Evolutionary conservation across 2,329 filamentous ascomycete species (phyloP).

Genomic region (Xylaria sp.): DNA sequence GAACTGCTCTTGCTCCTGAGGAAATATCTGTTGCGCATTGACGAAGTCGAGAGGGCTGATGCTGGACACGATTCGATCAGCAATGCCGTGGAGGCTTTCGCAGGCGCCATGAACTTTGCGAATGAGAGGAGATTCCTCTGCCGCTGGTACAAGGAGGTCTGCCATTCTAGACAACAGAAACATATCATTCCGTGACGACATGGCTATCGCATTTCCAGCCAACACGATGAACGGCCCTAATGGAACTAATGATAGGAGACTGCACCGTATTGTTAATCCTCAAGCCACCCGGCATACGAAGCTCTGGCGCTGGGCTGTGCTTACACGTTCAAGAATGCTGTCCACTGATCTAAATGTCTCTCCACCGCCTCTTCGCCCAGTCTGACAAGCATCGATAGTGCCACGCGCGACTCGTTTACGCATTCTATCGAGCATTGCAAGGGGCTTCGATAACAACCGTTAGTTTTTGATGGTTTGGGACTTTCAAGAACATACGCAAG

Average conservation of each 20-base stretch:
- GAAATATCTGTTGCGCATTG: constrained; percentile 9
- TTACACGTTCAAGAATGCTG: constrained; percentile 34
- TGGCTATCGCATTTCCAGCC: constrained; percentile 38
- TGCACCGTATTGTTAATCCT: constrained; percentile 15
- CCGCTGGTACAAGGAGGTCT: constrained; percentile 24
- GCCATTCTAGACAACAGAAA: constrained; percentile 31
- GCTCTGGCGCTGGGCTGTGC: background rate
- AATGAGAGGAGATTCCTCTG: constrained; percentile 19
- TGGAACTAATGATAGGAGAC: constrained; percentile 34
- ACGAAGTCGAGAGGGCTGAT: constrained; percentile 7
- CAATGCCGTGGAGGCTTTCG: constrained; percentile 33
- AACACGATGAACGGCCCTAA: constrained; percentile 38
- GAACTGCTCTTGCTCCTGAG: constrained; percentile 1
- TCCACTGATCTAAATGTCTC: constrained; percentile 16
- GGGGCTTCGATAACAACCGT: constrained; percentile 19
- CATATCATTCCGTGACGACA: constrained; percentile 32
- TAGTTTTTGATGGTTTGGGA: constrained; percentile 1
- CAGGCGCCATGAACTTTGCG: constrained; percentile 37
- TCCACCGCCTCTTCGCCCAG: constrained; percentile 26
- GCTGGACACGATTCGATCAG: constrained; percentile 32
- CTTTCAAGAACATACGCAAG: background rate
- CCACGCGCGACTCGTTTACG: constrained; percentile 32
- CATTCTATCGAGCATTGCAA: constrained; percentile 38
- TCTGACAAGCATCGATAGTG: constrained; percentile 30
- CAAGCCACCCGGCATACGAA: no score